phyloP scores from a whole-genome alignment of 805 yeast species.

The Candida saitoana region DNA sequence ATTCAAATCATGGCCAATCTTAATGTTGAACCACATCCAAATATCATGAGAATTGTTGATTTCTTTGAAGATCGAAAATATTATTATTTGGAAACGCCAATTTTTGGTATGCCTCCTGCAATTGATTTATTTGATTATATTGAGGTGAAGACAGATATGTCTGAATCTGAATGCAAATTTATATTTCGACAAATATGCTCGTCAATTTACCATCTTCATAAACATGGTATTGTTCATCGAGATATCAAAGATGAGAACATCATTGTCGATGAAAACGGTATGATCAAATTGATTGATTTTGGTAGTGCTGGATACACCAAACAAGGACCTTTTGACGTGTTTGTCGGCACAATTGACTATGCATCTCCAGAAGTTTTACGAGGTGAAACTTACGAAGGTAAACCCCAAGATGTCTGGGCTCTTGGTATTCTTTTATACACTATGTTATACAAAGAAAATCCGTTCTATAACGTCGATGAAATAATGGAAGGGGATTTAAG shows the following conservation, averaged over 20 bases:
- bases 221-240: conserved; percentile 84
- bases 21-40: conserved; percentile 75
- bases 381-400: conserved; percentile 87
- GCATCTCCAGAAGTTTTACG: conserved; percentile 95
- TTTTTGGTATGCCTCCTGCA: conserved; percentile 86
- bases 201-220: conserved; percentile 78
- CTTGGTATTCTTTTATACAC: conserved; percentile 88
- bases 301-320: conserved; percentile 90
- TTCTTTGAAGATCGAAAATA: conserved; percentile 89
- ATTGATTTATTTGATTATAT: conserved; percentile 90
- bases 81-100: conserved; percentile 87
- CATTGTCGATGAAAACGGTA: conserved; percentile 77
- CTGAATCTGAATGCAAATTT: conserved; percentile 70
- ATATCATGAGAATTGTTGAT: conserved; percentile 79
- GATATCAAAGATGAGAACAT: conserved; percentile 95
- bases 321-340: conserved; percentile 94
- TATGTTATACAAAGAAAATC: conserved; percentile 87
- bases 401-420: conserved; percentile 97
- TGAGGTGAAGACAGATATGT: conserved; percentile 78
- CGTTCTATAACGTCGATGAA: conserved; percentile 92
- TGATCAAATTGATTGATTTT: conserved; percentile 84
- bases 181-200: conserved; percentile 77
- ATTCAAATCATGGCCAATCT: conserved; percentile 88
- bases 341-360: conserved; percentile 95
- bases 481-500: conserved; percentile 86